Evolutionary conservation across 2,329 filamentous ascomycete genomes (phyloP), one percentile per base, ranked within the genome.

Genomic region (Neodidymelliopsis sp.): DNA sequence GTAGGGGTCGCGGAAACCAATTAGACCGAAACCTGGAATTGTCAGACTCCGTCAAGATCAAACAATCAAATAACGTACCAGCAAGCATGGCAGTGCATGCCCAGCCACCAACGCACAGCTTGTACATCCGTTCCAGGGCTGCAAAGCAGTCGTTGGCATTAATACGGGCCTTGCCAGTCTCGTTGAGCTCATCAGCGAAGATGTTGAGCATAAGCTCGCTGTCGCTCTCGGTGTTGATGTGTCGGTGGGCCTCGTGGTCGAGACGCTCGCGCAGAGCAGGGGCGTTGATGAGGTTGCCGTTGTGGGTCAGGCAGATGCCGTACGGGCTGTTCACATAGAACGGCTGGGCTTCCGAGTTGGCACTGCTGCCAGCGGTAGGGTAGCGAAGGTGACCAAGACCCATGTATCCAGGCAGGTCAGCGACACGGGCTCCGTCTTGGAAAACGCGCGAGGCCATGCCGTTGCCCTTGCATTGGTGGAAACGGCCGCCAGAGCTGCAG

Each of bases 241-340:
- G 91, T 59, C 90, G 83, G 68, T 90, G 90, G 6, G 89, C 90
- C 58, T 89, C 88, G 57, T 86, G 78, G 65, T 95, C 90, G 37
- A 96, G 79, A 67, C 86, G 90, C 53, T 79, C 75, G 70, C 83
- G 84, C 36, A 95, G 78, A 41, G 89, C 85, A 2, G 81, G 80
- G 4, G 87, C 84, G 67, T 95, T 91, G 77, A 95, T 89, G 35
- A 96, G 79, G 74, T 96, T 96, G 52, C 92, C 91, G 67, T 96
- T 96, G 75, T 94, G 87, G 16, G 87, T 83, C 69, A 94, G 83
- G 65, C 83, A 89, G 62, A 95, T 88, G 36, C 91, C 91, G 68
- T 91, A 94, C 1, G 90, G 90, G 54, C 77, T 80, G 77, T 96
- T 96, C 64, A 94, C 90, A 69, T 94, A 96, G 74, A 97, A 96